Conservation (phyloP, 2,329 filamentous ascomycete species). For the Coniochaeta ligniaria region DNA sequence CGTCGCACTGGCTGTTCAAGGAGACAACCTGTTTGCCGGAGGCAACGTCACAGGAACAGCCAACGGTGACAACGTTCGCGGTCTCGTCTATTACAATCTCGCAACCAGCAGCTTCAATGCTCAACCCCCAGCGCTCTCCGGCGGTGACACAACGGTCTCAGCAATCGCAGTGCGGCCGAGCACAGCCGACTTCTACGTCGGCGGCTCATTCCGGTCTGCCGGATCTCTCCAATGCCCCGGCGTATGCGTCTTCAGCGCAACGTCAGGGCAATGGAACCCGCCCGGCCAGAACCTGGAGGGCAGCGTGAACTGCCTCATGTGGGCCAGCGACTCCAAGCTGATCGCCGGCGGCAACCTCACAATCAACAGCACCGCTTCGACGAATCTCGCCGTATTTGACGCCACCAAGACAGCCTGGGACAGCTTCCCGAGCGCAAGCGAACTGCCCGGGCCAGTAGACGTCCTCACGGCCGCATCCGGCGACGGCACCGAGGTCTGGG, state of each 20-base stretch:
- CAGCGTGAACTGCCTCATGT: conserved; percentile 63
- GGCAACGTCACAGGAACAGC: conserved; percentile 70
- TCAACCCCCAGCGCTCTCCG: conserved; percentile 71
- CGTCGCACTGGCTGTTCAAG: conserved; percentile 59
- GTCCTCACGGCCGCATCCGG: conserved; percentile 67
- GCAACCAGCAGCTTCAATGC: conserved; percentile 52
- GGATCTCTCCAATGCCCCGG: conserved; percentile 76
- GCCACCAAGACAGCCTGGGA: conserved; percentile 60
- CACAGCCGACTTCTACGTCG: conserved; percentile 73
- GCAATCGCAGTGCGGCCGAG: conserved; percentile 66
- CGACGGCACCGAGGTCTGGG: conserved; percentile 72
- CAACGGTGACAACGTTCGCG: conserved; percentile 55
- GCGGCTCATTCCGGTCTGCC: conserved; percentile 75
- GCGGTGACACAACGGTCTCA: conserved; percentile 65
- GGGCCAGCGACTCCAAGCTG: conserved; percentile 65
- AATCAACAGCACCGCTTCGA: conserved; percentile 52
- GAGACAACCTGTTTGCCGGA: conserved; percentile 70
- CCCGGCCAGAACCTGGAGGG: conserved; percentile 69
- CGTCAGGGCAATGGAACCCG: conserved; percentile 68
- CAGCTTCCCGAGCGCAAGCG: conserved; percentile 50
- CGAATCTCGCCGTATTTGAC: conserved; percentile 68
- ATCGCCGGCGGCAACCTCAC: conserved; percentile 72
- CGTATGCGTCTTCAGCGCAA: conserved; percentile 72
- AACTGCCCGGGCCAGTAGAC: conserved; percentile 73
- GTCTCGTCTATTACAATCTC: conserved; percentile 76